Conservation (phyloP, 2,329 filamentous ascomycete species). For the Raffaelea ambrosiae region DNA sequence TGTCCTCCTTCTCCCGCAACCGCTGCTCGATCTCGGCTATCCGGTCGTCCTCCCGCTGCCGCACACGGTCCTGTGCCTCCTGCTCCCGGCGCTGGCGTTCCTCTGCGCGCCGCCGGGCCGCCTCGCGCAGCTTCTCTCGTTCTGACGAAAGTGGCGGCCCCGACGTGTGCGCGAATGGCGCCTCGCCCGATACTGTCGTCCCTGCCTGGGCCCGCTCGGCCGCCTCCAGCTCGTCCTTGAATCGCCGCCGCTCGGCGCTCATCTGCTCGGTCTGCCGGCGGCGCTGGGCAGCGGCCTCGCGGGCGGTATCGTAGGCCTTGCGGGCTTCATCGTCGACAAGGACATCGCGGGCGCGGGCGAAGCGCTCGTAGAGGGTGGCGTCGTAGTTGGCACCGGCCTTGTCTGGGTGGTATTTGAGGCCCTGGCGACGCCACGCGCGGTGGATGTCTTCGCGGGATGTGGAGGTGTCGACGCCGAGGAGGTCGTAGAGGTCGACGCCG, state of each 20-base stretch:
- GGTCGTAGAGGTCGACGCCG: constrained; percentile 67
- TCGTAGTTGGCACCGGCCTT: constrained; percentile 72
- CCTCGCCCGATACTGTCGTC: constrained; percentile 26
- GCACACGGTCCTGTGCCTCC: constrained; percentile 31
- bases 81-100: constrained; percentile 31
- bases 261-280: constrained; percentile 65
- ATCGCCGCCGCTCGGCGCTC: constrained; percentile 61
- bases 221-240: constrained; percentile 81
- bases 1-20: constrained; percentile 32
- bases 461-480: constrained; percentile 59
- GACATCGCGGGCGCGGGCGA: constrained; percentile 80
- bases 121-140: constrained; percentile 22
- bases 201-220: constrained; percentile 52
- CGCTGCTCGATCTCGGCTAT: constrained; percentile 35
- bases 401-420: constrained; percentile 85
- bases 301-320: constrained; percentile 67
- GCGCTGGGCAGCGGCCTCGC: constrained; percentile 62
- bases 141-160: constrained; percentile 14
- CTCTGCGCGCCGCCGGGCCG: constrained; percentile 27
- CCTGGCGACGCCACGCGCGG: constrained; percentile 71
- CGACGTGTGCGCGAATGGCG: constrained; percentile 3
- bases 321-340: constrained; percentile 64
- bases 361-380: constrained; percentile 72
- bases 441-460: constrained; percentile 66
- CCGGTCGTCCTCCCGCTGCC: constrained; percentile 28